Base-by-base conservation (phyloP, 1,139 yeast genomes). In the Scheffersomyces titani region DNA sequence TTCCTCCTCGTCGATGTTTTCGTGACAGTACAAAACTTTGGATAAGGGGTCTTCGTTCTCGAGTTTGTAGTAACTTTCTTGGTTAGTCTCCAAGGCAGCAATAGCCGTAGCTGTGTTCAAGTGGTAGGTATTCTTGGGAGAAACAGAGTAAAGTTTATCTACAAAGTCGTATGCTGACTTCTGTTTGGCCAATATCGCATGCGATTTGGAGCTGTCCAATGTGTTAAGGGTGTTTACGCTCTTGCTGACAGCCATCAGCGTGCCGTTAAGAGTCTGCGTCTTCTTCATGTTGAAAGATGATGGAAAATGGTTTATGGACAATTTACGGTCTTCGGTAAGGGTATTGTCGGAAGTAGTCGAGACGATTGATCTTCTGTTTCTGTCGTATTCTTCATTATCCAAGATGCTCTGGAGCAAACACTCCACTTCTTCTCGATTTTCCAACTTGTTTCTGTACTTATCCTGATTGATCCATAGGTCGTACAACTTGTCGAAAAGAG, bases 71-170 rank as follows among this genome's bases (percentile, higher is more conserved):
- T 61, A 62, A 19, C 54, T 24, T 44, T 54, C 54, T 57, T 55
- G 63, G 58, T 58, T 61, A 46, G 57, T 54, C 54, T 63, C 64
- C 44, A 61, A 57, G 6, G 68, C 65, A 18, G 73, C 76, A 52
- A 68, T 63, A n/a, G 77, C 77, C 5, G 73, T 69, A 19, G 73
- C 75, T 19, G 70, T 64, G 51, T 73, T 68, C 51, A 76, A 64
- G 62, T 77, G 77, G 57, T 68, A 73, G 0, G 82, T 77, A 55
- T 76, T 76, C 54, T 68, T 75, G 0, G 83, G 83, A 1, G 81
- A 76, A 1, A 78, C 77, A 0, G 81, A 73, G 57, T 76, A 77
- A 48, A 77, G 62, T 55, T 70, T 73, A 54, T 77, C 81, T 24
- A 77, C 72, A 54, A 75, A 60, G 30, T 69, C 67, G 52, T 68